Evolutionary conservation across 148 eudicot species (phyloP), one percentile per base, ranked within the genome.

Genomic region (Diospyros kaki): DNA sequence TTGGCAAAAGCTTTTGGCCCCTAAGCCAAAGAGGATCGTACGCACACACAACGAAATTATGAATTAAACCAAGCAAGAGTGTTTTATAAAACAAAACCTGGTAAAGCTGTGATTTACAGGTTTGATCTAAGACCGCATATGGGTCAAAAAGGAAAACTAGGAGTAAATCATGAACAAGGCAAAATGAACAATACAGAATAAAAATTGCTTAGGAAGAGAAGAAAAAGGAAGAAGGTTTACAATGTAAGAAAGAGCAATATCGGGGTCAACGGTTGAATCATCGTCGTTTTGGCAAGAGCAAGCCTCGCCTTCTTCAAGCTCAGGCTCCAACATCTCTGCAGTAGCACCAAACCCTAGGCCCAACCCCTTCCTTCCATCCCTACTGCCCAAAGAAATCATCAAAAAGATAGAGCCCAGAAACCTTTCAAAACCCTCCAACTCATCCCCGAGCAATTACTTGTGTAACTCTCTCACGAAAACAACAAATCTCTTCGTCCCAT

Each of bases 301-400:
- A 80, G 97, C 94, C 81, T 92, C 98, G 56, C 94, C 98, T 84
- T 90, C 96, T 86, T 95, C 97, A 69, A 92, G 87, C 77, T 95
- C 97, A 81, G 82, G 66, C 40, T 86, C 89, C 43, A 84, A 89
- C 96, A 89, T 90, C 42, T 84, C 82, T 74, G 71, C 78, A 17
- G 69, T 82, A 73, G 45, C 45, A 68, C 75, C 80, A 78, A 86
- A 79, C 61, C 84, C 89, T 73, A 85, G 74, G 17, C 83, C 88
- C 73, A 82, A n/a, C 81, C 83, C 77, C 85, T 87, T 86, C 73
- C 88, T 88, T 44, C 87, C 92, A 89, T 90, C 94, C 53, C 90
- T 86, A 71, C 89, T 83, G 71, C 91, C 88, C 77, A 89, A 78
- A 75, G 88, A 92, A 74, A 92, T 84, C 97, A 92, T 94, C 79